Evolutionary conservation across 1,284 basidiomycete genomes (phyloP).

Genomic region (Austroboletus rostrupii): DNA sequence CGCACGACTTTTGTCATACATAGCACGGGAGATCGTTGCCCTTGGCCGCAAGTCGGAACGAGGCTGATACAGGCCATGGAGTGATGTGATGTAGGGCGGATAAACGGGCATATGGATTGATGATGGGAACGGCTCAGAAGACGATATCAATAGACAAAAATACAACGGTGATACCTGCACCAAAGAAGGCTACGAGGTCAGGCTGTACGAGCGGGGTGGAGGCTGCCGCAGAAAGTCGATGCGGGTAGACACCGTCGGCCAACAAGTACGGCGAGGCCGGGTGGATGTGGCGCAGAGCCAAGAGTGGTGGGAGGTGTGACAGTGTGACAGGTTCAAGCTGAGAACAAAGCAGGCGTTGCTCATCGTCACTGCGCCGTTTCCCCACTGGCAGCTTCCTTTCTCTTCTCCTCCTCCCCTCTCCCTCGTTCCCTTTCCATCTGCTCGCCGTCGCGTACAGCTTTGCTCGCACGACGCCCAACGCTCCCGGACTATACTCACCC

Average conservation of each 20-base stretch:
- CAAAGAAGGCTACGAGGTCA: constrained; percentile 8
- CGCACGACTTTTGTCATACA: too few species aligned
- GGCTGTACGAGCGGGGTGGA: neutral
- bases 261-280: too few species aligned
- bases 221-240: neutral
- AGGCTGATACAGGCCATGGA: too few species aligned
- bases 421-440: too few species aligned
- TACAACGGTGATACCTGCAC: neutral
- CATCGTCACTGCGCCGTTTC: constrained; percentile 20
- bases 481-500: neutral
- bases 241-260: too few species aligned
- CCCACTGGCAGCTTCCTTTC: constrained; percentile 7
- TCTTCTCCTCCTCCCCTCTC: neutral
- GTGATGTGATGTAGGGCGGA: too few species aligned
- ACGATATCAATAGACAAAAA: neutral
- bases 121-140: too few species aligned
- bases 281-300: too few species aligned
- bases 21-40: too few species aligned
- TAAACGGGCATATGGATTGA: neutral
- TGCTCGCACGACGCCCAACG: neutral
- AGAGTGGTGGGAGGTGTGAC: constrained; percentile 17
- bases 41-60: too few species aligned
- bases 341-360: constrained; percentile 26
- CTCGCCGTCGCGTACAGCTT: neutral
- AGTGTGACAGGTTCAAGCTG: constrained; percentile 20